Evolutionary conservation across 176 grass and related monocot genomes (phyloP).

Genomic region (Echinochloa phyllopogon): DNA sequence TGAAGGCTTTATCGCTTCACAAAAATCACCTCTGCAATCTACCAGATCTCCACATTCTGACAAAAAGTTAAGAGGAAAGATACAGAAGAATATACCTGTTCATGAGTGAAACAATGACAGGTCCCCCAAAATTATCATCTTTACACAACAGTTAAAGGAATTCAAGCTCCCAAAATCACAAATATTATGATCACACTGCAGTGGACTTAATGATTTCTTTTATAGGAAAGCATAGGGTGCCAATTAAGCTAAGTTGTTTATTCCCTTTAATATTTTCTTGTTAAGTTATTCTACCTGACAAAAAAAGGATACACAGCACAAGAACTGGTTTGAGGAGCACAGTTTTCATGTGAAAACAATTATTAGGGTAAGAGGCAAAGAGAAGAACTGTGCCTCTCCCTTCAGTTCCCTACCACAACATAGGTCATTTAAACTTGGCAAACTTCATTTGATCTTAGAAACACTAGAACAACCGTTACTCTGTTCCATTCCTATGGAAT

Average conservation of each 20-base stretch:
- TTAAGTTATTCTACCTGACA: conserved; percentile 24
- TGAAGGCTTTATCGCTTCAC: neutral
- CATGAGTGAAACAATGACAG: conserved; percentile 7
- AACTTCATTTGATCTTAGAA: conserved; percentile 1
- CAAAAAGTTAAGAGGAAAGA: conserved; percentile 18
- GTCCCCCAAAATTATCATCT: neutral
- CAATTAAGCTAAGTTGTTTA: neutral
- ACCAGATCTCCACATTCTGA: neutral
- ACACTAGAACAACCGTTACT: conserved; percentile 11
- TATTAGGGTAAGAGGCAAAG: neutral
- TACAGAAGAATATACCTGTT: conserved; percentile 24
- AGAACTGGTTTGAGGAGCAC: neutral
- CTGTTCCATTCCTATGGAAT: neutral
- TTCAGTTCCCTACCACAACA: neutral
- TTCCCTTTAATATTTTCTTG: neutral
- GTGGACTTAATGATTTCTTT: neutral
- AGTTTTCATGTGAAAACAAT: conserved; percentile 10
- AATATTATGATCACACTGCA: neutral
- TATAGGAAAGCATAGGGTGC: neutral
- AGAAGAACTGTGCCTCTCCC: neutral
- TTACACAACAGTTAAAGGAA: neutral
- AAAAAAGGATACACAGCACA: neutral
- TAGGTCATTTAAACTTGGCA: neutral
- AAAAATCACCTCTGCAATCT: conserved; percentile 2
- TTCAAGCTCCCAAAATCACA: neutral